phyloP scores from a whole-genome alignment of 768 basidiomycete species.

The Pleurotus citrinopileatus region DNA sequence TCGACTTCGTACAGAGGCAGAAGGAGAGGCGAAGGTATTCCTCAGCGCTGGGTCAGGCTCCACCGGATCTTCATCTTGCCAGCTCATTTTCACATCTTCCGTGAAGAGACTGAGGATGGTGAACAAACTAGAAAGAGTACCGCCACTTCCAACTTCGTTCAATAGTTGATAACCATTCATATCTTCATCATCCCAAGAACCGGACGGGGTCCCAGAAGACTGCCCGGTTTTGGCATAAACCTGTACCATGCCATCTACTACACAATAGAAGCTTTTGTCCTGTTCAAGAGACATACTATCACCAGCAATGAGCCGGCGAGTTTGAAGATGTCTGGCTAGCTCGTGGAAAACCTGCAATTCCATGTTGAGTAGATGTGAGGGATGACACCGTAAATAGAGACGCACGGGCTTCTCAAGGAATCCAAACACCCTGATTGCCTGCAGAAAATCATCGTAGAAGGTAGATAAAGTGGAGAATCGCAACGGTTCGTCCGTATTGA shows the following conservation, averaged over 20 bases:
- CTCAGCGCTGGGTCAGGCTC: conserved; percentile 13
- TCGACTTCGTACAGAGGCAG: conserved; percentile 22
- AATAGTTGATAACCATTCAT: conserved; percentile 96
- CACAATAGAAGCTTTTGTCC: conserved; percentile 96
- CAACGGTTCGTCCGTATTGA: conserved; percentile 70
- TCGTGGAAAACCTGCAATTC: conserved; percentile 85
- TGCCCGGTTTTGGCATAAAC: conserved; percentile 78
- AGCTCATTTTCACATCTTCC: conserved; percentile 88
- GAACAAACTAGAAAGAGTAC: conserved; percentile 93
- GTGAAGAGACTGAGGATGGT: conserved; percentile 97
- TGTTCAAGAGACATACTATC: conserved; percentile 89
- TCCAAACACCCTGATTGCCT: conserved; percentile 95
- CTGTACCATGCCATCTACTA: conserved; percentile 96
- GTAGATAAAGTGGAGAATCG: conserved; percentile 76
- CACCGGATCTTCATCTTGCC: conserved; percentile 68
- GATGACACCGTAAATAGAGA: neutral
- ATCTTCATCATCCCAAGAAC: conserved; percentile 77
- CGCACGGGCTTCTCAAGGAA: conserved; percentile 94
- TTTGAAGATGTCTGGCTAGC: conserved; percentile 93
- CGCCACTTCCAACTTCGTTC: conserved; percentile 95
- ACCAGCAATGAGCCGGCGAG: conserved; percentile 91
- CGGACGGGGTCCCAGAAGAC: conserved; percentile 41
- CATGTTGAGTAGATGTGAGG: neutral
- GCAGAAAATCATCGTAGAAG: conserved; percentile 95
- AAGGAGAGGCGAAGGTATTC: conserved; percentile 3